These are phyloP conservation scores for Candida montana DNA, from an alignment of 805 yeast genomes.

Conservation along the genomic window DNA sequence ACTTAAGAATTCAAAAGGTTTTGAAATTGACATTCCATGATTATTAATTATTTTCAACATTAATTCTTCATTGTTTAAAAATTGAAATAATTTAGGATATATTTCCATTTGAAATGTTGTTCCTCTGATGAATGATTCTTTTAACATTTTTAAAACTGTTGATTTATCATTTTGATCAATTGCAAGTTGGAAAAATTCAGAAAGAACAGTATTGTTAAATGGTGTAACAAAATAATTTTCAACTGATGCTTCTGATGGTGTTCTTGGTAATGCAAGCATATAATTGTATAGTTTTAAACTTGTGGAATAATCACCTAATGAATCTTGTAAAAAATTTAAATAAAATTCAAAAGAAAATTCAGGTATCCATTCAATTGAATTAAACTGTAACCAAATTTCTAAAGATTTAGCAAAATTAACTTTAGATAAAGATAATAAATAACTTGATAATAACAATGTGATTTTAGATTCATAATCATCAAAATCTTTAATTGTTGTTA, in stretches of 20 bases:
- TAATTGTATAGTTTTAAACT: conserved; percentile 32
- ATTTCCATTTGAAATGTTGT: conserved; percentile 26
- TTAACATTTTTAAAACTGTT: conserved; percentile 31
- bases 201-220: conserved; percentile 13
- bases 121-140: conserved; percentile 34
- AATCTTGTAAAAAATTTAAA: conserved; percentile 28
- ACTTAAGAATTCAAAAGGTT: conserved; percentile 28
- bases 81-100: conserved; percentile 31
- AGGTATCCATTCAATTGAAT: conserved; percentile 35
- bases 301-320: conserved; percentile 27
- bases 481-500: conserved; percentile 38
- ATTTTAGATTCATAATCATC: conserved; percentile 31
- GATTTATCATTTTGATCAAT: conserved; percentile 22
- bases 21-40: conserved; percentile 26
- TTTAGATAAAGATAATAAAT: conserved; percentile 34
- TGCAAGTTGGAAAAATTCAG: conserved; percentile 15
- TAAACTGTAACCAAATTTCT: conserved; percentile 32
- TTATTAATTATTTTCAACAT: conserved; percentile 27
- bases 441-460: conserved; percentile 38
- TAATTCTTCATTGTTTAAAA: conserved; percentile 28
- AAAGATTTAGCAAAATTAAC: conserved; percentile 29
- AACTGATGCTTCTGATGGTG: not conserved
- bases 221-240: conserved; percentile 16
- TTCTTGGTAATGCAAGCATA: conserved; percentile 30
- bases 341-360: conserved; percentile 36